Conservation (phyloP, 768 basidiomycete species). For the Pisolithus sp. region DNA sequence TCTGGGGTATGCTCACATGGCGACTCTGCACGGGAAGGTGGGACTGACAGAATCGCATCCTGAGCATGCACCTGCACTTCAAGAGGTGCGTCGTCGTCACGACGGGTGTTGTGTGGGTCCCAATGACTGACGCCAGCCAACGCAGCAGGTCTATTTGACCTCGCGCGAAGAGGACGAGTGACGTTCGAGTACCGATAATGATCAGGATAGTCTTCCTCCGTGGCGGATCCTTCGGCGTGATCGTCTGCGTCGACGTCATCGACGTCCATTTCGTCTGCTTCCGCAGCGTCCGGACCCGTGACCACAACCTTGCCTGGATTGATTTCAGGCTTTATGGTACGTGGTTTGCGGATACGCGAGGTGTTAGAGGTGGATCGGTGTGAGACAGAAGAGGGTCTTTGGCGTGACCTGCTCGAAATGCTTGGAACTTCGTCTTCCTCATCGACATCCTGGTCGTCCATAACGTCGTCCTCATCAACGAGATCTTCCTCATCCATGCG, state of each 20-base stretch:
- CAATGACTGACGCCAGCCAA: not conserved
- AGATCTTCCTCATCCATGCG: slow-evolving; percentile 10
- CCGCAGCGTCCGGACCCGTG: slow-evolving; percentile 12
- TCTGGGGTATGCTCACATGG: slow-evolving; percentile 9
- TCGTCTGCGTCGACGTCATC: slow-evolving; percentile 25
- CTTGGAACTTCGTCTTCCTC: slow-evolving; percentile 10
- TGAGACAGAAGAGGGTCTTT: not conserved
- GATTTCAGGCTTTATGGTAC: slow-evolving; percentile 2
- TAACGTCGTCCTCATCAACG: slow-evolving; percentile 13
- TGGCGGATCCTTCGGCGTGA: slow-evolving; percentile 4
- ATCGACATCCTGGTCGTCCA: slow-evolving; percentile 10
- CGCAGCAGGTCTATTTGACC: slow-evolving; percentile 18
- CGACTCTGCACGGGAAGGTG: not conserved
- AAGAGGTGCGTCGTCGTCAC: not conserved
- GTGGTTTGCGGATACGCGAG: not conserved
- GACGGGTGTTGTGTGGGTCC: not conserved
- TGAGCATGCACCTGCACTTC: slow-evolving; percentile 5
- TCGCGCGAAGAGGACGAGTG: slow-evolving; percentile 34
- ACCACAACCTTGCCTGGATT: slow-evolving; percentile 6
- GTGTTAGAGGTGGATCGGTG: not conserved
- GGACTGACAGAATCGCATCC: slow-evolving; percentile 1
- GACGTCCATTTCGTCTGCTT: slow-evolving; percentile 22
- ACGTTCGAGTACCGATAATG: slow-evolving; percentile 18
- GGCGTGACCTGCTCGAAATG: not conserved
- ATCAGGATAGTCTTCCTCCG: slow-evolving; percentile 13